Evolutionary conservation across 2,329 filamentous ascomycete species (phyloP).

Genomic region (Neopestalotiopsis clavispora): DNA sequence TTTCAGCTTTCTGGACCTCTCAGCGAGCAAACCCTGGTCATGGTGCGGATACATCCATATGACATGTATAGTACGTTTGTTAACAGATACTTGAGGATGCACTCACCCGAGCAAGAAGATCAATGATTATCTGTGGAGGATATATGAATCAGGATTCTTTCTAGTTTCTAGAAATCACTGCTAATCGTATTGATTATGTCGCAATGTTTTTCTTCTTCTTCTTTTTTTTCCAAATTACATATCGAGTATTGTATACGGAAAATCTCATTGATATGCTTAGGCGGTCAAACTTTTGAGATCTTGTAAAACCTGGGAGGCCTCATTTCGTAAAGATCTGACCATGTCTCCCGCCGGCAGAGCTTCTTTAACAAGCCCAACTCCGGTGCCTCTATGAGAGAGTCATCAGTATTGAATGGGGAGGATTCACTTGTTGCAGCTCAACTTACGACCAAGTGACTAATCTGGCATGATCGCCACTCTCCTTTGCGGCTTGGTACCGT

Average conservation of each 20-base stretch:
- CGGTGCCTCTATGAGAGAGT: slow-evolving; percentile 29
- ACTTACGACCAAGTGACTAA: slow-evolving; percentile 40
- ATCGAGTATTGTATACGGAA: neutral
- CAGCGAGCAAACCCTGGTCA: too few species aligned
- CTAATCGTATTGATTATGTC: neutral
- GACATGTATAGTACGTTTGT: too few species aligned
- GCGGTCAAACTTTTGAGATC: neutral
- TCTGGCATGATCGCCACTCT: slow-evolving; percentile 23
- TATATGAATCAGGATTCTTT: too few species aligned
- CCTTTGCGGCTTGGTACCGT: slow-evolving; percentile 10
- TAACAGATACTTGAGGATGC: too few species aligned
- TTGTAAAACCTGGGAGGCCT: neutral
- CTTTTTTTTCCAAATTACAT: neutral
- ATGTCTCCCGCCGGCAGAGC: slow-evolving; percentile 34
- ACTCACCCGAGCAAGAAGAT: too few species aligned
- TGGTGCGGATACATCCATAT: too few species aligned
- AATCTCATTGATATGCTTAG: neutral
- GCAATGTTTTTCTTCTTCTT: neutral
- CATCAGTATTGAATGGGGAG: neutral
- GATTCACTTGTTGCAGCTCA: neutral
- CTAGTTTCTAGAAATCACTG: too few species aligned
- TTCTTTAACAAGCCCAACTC: slow-evolving; percentile 32
- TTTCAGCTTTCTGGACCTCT: too few species aligned
- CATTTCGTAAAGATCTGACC: slow-evolving; percentile 30
- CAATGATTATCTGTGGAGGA: too few species aligned